phyloP scores from a whole-genome alignment of 2,329 filamentous ascomycete species.

The Thelonectria olida region DNA sequence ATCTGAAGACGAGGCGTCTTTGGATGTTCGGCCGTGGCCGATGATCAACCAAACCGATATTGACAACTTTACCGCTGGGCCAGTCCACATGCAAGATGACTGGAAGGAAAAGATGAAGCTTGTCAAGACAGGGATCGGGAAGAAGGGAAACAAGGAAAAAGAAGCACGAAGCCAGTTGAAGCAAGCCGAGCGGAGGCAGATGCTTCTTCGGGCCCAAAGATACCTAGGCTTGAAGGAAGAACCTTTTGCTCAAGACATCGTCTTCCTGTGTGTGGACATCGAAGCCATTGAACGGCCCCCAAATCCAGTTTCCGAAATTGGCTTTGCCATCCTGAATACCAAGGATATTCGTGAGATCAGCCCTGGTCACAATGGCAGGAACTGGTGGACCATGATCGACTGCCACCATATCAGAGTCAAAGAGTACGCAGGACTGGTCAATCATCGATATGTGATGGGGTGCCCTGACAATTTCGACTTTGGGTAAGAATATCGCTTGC shows the following conservation, averaged over 20 bases:
- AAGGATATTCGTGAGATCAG: conserved; percentile 58
- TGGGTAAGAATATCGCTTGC: conserved; percentile 61
- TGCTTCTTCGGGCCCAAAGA: conserved; percentile 71
- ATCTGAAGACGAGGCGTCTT: conserved; percentile 53
- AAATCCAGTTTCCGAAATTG: conserved; percentile 82
- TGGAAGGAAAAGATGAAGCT: conserved; percentile 36
- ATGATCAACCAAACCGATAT: conserved; percentile 49
- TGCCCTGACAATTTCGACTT: conserved; percentile 81
- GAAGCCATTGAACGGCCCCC: conserved; percentile 80
- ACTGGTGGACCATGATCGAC: conserved; percentile 75
- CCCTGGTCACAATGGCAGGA: conserved; percentile 68
- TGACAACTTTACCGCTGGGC: conserved; percentile 40
- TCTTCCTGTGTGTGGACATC: conserved; percentile 84
- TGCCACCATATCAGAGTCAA: conserved; percentile 79
- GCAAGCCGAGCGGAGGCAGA: conserved; percentile 54
- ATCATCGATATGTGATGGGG: conserved; percentile 74
- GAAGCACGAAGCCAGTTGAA: conserved; percentile 58
- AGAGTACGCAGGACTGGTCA: conserved; percentile 74
- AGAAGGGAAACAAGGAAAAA: conserved; percentile 52
- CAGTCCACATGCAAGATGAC: conserved; percentile 9
- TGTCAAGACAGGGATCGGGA: conserved; percentile 31
- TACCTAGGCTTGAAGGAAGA: conserved; percentile 70
- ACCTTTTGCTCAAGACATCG: conserved; percentile 35
- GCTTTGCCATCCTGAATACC: conserved; percentile 83
- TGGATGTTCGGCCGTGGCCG: conserved; percentile 45